A percentile compares a stretch with the other conserved stretches of the same genome.
Conservation (phyloP, 768 basidiomycete genomes). For the Amanita rubescens region DNA sequence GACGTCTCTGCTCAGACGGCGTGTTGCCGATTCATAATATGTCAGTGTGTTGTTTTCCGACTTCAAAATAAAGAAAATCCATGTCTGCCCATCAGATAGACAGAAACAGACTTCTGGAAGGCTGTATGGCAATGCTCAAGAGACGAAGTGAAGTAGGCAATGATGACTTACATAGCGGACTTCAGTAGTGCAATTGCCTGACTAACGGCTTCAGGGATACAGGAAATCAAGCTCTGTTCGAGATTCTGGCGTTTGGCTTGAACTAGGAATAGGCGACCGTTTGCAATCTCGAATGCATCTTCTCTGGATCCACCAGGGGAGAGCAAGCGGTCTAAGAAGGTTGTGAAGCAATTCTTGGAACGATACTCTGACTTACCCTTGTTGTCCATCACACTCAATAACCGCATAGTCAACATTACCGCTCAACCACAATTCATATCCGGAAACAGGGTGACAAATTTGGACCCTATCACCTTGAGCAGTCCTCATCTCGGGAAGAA, state of each 20-base stretch:
- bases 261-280: not conserved
- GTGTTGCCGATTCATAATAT: constrained; percentile 19
- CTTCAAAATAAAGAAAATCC: constrained; percentile 26
- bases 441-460: too few relatives aligned
- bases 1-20: constrained; percentile 15
- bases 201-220: constrained; percentile 3
- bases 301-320: not conserved
- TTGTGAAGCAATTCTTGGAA: not conserved
- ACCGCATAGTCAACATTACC: too few relatives aligned
- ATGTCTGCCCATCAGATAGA: constrained; percentile 24
- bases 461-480: too few relatives aligned
- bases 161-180: not conserved
- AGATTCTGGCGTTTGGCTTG: not conserved
- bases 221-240: not conserved
- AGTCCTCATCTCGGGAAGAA: too few relatives aligned
- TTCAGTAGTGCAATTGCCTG: not conserved
- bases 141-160: constrained; percentile 10
- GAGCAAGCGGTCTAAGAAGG: not conserved
- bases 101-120: constrained; percentile 24
- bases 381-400: too few relatives aligned
- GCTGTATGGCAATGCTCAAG: constrained; percentile 16
- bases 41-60: constrained; percentile 15
- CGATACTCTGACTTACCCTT: not conserved
- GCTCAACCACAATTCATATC: too few relatives aligned
- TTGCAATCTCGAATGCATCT: not conserved